A percentile compares a stretch with the other conserved stretches of the same genome.
Conservation (phyloP, 768 basidiomycete species). For the Lentinus tigrinus region DNA sequence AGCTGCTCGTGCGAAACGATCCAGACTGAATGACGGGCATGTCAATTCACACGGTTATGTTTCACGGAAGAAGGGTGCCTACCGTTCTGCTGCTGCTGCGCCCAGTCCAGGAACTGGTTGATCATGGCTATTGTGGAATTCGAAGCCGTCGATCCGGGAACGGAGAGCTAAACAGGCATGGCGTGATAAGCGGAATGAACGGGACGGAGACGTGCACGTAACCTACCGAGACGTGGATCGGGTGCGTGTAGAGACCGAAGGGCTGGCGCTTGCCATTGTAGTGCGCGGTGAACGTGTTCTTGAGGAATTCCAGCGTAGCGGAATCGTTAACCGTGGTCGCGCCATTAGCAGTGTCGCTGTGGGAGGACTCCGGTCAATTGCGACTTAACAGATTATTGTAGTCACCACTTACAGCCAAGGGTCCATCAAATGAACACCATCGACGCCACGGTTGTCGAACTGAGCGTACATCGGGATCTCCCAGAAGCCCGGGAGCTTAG, state of each 20-base stretch:
- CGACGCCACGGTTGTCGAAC: conserved; percentile 58
- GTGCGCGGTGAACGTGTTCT: conserved; percentile 70
- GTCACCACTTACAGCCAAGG: conserved; percentile 64
- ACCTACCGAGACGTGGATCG: conserved; percentile 68
- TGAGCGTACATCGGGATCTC: conserved; percentile 83
- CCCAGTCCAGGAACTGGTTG: conserved; percentile 81
- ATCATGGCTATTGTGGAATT: conserved; percentile 69
- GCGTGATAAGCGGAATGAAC: not conserved
- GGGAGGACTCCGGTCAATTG: not conserved
- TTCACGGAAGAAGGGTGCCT: conserved; percentile 4
- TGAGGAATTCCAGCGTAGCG: conserved; percentile 70
- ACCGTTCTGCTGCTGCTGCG: conserved; percentile 67
- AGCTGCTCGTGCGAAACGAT: conserved; percentile 72
- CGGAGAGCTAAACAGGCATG: conserved; percentile 37
- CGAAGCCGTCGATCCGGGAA: conserved; percentile 55
- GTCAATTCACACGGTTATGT: no score
- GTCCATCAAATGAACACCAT: conserved; percentile 74
- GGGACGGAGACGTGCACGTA: not conserved
- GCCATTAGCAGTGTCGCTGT: conserved; percentile 57
- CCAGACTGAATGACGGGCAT: conserved; percentile 48
- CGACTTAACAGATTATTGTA: not conserved
- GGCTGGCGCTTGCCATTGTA: conserved; percentile 77
- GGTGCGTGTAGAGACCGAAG: conserved; percentile 80
- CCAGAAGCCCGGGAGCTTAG: conserved; percentile 77
- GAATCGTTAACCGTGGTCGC: conserved; percentile 48